These are phyloP conservation scores for Bipolaris bicolor DNA, from an alignment of 2,329 filamentous ascomycete species.

Conservation along the genomic window DNA sequence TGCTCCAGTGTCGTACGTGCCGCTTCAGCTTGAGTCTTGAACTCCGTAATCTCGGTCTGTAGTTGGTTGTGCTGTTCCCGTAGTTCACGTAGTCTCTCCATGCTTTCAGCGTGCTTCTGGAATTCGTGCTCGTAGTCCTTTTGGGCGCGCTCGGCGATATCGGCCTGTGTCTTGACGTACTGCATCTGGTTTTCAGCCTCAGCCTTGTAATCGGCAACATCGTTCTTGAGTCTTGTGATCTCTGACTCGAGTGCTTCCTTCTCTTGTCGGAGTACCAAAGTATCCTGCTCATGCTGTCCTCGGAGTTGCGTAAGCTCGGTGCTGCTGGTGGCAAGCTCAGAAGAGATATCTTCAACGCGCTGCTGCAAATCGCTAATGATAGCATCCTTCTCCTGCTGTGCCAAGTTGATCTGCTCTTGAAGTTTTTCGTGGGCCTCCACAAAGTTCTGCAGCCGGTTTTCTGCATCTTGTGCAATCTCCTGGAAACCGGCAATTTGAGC, in stretches of 20 bases:
- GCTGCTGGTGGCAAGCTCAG: slow-evolving; percentile 82
- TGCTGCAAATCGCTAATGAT: slow-evolving; percentile 82
- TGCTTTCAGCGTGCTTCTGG: slow-evolving; percentile 94
- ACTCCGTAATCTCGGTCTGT: slow-evolving; percentile 75
- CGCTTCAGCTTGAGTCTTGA: slow-evolving; percentile 83
- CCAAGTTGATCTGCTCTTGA: slow-evolving; percentile 79
- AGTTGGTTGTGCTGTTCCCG: slow-evolving; percentile 82
- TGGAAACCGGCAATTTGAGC: slow-evolving; percentile 86
- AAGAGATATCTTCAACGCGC: slow-evolving; percentile 80
- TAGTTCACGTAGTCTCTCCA: slow-evolving; percentile 78
- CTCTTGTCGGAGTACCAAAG: slow-evolving; percentile 77
- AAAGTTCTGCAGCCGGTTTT: slow-evolving; percentile 83
- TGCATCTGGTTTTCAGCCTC: slow-evolving; percentile 86
- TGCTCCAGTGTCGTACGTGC: slow-evolving; percentile 79
- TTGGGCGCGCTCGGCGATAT: slow-evolving; percentile 91
- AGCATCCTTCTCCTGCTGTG: slow-evolving; percentile 77
- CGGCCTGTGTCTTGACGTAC: slow-evolving; percentile 89
- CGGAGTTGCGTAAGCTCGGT: slow-evolving; percentile 80
- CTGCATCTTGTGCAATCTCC: slow-evolving; percentile 81
- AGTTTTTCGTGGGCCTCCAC: slow-evolving; percentile 73
- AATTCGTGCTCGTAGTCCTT: slow-evolving; percentile 95
- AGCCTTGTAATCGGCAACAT: slow-evolving; percentile 78
- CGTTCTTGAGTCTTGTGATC: slow-evolving; percentile 79
- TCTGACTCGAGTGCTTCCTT: slow-evolving; percentile 80
- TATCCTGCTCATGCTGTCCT: slow-evolving; percentile 77